Conservation (phyloP, 257 asterid species). For the Thymus quinquecostatus region DNA sequence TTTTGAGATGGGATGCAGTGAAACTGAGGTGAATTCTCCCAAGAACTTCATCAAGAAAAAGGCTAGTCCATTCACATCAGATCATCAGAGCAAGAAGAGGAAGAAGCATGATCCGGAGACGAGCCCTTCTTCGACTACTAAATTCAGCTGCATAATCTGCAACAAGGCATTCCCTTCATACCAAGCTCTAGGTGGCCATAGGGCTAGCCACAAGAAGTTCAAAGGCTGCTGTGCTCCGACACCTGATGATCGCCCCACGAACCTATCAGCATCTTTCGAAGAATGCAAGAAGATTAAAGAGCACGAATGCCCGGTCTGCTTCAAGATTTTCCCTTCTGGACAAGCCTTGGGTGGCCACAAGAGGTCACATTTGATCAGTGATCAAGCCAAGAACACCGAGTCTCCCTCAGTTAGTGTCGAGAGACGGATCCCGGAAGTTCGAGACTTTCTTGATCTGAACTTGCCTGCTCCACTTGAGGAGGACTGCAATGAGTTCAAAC, state of each 20-base stretch:
- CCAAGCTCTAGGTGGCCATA: conserved; percentile 89
- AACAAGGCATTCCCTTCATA: conserved; percentile 61
- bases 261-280: conserved; percentile 8
- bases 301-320: conserved; percentile 78
- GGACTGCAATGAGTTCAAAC: conserved; percentile 46
- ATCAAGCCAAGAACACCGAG: conserved; percentile 41
- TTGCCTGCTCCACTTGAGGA: conserved; percentile 85
- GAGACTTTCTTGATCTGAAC: conserved; percentile 78
- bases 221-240: conserved; percentile 58
- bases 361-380: conserved; percentile 64
- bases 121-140: conserved; percentile 13
- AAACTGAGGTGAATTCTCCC: conserved; percentile 39
- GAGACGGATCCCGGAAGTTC: conserved; percentile 43
- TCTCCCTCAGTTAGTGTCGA: not conserved
- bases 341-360: conserved; percentile 94
- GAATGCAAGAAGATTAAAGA: conserved; percentile 44
- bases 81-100: conserved; percentile 33
- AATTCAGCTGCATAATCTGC: conserved; percentile 62
- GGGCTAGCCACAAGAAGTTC: conserved; percentile 80
- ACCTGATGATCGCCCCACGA: conserved; percentile 29
- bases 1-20: conserved; percentile 23
- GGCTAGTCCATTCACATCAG: conserved; percentile 28
- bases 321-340: conserved; percentile 66
- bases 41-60: conserved; percentile 29
- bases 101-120: conserved; percentile 24